Conservation (phyloP, 2,329 filamentous ascomycete genomes). For the Fusarium goolgardi region DNA sequence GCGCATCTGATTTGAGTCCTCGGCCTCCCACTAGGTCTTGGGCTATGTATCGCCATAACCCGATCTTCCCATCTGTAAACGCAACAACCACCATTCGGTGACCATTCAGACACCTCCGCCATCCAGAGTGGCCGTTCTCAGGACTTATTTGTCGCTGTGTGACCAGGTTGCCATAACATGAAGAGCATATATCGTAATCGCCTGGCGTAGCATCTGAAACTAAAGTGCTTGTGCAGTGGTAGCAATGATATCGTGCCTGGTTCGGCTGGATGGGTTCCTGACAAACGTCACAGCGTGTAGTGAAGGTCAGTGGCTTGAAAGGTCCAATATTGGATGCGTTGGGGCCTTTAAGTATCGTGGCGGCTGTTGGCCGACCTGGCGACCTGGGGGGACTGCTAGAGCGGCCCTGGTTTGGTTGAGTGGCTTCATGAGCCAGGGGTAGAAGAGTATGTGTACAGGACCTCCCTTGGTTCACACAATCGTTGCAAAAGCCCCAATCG, state of each 20-base stretch:
- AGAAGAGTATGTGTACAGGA: conserved; percentile 86
- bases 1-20: conserved; percentile 71
- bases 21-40: conserved; percentile 82
- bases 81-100: conserved; percentile 87
- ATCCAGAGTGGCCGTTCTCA: conserved; percentile 83
- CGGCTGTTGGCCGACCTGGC: conserved; percentile 59
- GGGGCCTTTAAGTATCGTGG: conserved; percentile 61
- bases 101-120: conserved; percentile 82
- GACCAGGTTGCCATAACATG: conserved; percentile 79
- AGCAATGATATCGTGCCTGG: conserved; percentile 82
- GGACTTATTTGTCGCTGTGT: conserved; percentile 71
- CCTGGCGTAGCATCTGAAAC: conserved; percentile 65
- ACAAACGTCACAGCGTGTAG: conserved; percentile 83
- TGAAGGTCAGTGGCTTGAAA: conserved; percentile 78
- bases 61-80: conserved; percentile 75
- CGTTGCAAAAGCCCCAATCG: conserved; percentile 94
- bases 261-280: conserved; percentile 76
- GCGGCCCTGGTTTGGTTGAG: conserved; percentile 50
- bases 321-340: conserved; percentile 60
- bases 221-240: conserved; percentile 70
- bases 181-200: conserved; percentile 87
- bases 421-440: conserved; percentile 73
- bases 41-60: conserved; percentile 74
- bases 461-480: conserved; percentile 83
- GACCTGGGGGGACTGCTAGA: conserved; percentile 56